Evolutionary conservation across 805 yeast species (phyloP), one percentile per base, ranked within the genome.

Genomic region (Clavispora phyllophila): DNA sequence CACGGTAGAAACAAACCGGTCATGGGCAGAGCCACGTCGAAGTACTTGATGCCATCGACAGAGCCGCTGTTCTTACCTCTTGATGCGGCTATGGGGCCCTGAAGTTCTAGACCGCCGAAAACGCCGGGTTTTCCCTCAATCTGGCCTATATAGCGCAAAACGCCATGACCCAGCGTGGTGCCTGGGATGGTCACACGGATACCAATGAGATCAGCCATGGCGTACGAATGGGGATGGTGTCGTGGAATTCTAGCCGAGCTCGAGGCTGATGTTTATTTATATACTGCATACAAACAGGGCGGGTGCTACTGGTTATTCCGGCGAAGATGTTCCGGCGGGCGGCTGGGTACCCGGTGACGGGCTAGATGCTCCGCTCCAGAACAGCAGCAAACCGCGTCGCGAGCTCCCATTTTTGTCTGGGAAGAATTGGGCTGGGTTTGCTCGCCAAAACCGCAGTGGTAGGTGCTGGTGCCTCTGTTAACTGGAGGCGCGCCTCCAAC

Each of bases 41-140:
- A 90, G 58, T 89, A 89, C 41, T 68, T 68, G 7, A 67, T 58
- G 0, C 95, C 96, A 44, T 82, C 76, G 36, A 81, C 88, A 33
- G 77, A 75, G n/a, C 99, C 99, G 42, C 79, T 76, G 57, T 91
- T 93, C 61, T 87, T 86, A 18, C 99, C 99, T 42, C 78, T 69
- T 5, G 68, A 57, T 0, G 76, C 65, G 32, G 78, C 74, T 15
- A 60, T 54, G 1, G 80, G 81, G 1, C 86, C 90, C n/a, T 80
- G 55, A 34, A 91, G 66, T 59, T 91, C 97, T 5, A 91, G 74
- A 2, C 99, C 99, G 5, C 90, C 96, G 67, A 82, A 91, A 9
- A 72, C 69, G 0, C 96, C 96, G 28, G 49, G 46, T 56, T 86
- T 87, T 18, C 82, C 82, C 18, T 80, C 75, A 14, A 91, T 87